A percentile compares a stretch with the other conserved stretches of the same genome.
Conservation (phyloP, 306 rosid genomes). For the Neltuma alba region DNA sequence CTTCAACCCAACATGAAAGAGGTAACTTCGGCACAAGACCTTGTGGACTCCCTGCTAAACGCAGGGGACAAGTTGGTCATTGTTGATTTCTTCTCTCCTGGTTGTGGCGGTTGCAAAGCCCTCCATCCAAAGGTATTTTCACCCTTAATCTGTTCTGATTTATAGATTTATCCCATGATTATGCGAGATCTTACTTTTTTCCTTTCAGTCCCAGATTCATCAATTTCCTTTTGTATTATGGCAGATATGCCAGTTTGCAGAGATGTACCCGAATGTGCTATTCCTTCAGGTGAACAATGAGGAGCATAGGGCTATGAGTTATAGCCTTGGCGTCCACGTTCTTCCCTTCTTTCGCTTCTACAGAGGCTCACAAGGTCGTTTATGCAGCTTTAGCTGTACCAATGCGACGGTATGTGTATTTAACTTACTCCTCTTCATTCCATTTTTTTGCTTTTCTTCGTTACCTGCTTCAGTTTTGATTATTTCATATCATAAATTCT, state of each 20-base stretch:
- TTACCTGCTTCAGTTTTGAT: slow-evolving; percentile 19
- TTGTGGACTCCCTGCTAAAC: slow-evolving; percentile 69
- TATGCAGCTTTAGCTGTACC: slow-evolving; percentile 77
- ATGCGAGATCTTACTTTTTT: neutral
- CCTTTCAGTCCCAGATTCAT: neutral
- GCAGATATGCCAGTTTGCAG: slow-evolving; percentile 87
- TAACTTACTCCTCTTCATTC: slow-evolving; percentile 7
- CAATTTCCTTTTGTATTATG: slow-evolving; percentile 24
- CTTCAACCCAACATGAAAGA: slow-evolving; percentile 79
- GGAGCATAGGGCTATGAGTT: slow-evolving; percentile 82
- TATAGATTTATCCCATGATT: neutral
- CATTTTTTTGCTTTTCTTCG: neutral
- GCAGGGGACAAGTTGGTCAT: slow-evolving; percentile 85
- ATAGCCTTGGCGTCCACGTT: slow-evolving; percentile 88
- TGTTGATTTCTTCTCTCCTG: slow-evolving; percentile 91
- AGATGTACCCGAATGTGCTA: slow-evolving; percentile 79
- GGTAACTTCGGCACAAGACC: slow-evolving; percentile 69
- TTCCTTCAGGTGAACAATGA: slow-evolving; percentile 85
- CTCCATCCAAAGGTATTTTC: slow-evolving; percentile 83
- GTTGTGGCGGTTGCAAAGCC: slow-evolving; percentile 96
- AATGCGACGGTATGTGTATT: slow-evolving; percentile 79
- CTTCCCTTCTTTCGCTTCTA: slow-evolving; percentile 92
- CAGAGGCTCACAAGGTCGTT: slow-evolving; percentile 88
- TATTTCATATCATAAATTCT: neutral
- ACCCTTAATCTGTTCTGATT: neutral